Evolutionary conservation across 2,329 filamentous ascomycete species (phyloP).

Genomic region (Pseudofabraea citricarpa): DNA sequence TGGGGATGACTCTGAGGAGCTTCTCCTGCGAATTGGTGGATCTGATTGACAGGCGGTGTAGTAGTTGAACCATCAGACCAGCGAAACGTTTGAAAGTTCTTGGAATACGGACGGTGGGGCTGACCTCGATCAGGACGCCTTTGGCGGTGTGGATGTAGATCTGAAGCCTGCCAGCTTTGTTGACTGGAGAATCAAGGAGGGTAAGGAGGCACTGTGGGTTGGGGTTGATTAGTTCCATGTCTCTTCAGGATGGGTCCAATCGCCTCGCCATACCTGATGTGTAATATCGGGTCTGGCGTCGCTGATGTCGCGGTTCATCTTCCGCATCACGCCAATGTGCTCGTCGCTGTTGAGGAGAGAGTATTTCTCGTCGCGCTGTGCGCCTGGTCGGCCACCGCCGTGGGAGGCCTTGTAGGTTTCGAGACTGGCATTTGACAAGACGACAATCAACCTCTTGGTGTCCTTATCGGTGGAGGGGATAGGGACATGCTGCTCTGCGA

Average conservation of each 20-base stretch:
- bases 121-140: slow-evolving; percentile 95
- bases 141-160: slow-evolving; percentile 99
- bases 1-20: slow-evolving; percentile 93
- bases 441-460: slow-evolving; percentile 86
- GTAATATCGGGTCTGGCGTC: slow-evolving; percentile 97
- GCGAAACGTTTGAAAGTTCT: slow-evolving; percentile 99
- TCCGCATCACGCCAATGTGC: slow-evolving; percentile 98
- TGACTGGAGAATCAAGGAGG: slow-evolving; percentile 94
- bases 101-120: slow-evolving; percentile 94
- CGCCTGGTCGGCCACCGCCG: slow-evolving; percentile 54
- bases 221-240: slow-evolving; percentile 21
- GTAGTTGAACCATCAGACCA: slow-evolving; percentile 95
- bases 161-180: slow-evolving; percentile 95
- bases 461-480: slow-evolving; percentile 86
- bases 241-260: slow-evolving; percentile 9
- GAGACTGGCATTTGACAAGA: slow-evolving; percentile 93
- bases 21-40: slow-evolving; percentile 98
- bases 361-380: slow-evolving; percentile 81
- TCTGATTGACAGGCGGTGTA: slow-evolving; percentile 92
- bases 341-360: slow-evolving; percentile 97
- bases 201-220: slow-evolving; percentile 80
- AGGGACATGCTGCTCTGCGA: slow-evolving; percentile 85
- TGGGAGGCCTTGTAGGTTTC: slow-evolving; percentile 95
- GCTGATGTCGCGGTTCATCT: slow-evolving; percentile 98
- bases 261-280: slow-evolving; percentile 70